Evolutionary conservation across 768 basidiomycete genomes (phyloP).

Genomic region (Chalciporus piperatus): DNA sequence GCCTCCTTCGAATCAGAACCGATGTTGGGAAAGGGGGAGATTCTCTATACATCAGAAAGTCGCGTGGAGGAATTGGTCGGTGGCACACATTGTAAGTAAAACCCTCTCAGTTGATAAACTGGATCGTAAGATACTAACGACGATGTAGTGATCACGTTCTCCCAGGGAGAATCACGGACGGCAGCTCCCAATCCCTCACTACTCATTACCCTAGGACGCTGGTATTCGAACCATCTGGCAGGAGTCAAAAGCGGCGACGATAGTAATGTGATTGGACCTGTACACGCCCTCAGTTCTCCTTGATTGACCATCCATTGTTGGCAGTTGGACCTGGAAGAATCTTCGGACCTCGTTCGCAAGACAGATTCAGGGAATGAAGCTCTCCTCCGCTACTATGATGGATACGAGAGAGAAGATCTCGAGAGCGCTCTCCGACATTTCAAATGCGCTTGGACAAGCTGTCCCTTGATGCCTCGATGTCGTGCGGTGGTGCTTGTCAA

Average conservation of each 20-base stretch:
- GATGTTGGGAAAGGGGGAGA: conserved; percentile 6
- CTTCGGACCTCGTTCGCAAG: not conserved
- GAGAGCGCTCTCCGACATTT: conserved; percentile 2
- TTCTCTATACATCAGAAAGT: not conserved
- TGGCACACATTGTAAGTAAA: not conserved
- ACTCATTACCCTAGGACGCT: not conserved
- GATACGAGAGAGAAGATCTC: not conserved
- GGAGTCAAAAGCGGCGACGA: not conserved
- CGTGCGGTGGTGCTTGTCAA: conserved; percentile 11
- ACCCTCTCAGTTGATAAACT: too few species aligned
- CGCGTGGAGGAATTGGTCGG: not conserved
- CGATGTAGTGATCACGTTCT: not conserved
- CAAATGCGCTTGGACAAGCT: not conserved
- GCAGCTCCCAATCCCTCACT: not conserved
- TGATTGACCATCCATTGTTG: not conserved
- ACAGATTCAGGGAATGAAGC: conserved; percentile 3
- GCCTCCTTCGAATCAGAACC: conserved; percentile 8
- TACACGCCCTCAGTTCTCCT: not conserved
- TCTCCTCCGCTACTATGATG: not conserved
- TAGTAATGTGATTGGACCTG: not conserved
- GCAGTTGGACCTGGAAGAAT: not conserved
- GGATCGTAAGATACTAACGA: too few species aligned
- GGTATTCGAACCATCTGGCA: not conserved
- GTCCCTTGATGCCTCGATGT: not conserved
- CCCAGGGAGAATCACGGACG: too few species aligned